Evolutionary conservation across 495 filamentous ascomycete genomes (phyloP).

Genomic region (Cudoniella acicularis): DNA sequence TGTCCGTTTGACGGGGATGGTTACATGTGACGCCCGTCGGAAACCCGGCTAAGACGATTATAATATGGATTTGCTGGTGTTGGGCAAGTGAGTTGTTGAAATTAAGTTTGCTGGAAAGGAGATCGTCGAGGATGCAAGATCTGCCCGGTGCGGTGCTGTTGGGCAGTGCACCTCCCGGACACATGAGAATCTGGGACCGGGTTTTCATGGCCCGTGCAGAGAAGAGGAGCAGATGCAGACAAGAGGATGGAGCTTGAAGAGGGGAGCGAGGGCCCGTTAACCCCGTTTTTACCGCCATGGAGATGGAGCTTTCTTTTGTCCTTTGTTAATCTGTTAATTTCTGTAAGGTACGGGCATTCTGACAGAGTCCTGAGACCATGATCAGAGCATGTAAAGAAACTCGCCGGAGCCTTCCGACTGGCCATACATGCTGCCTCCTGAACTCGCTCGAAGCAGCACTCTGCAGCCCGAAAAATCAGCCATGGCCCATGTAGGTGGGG

Average conservation of each 20-base stretch:
- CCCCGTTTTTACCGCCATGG: too few relatives aligned
- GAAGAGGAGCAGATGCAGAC: background rate
- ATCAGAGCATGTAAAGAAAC: too few relatives aligned
- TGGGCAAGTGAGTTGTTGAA: slow-evolving; percentile 1
- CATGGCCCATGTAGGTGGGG: too few relatives aligned
- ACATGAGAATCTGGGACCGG: background rate
- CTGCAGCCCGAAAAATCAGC: background rate
- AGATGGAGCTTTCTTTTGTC: background rate
- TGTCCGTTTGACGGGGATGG: slow-evolving; percentile 6
- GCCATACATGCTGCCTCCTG: background rate
- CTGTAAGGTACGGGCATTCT: background rate
- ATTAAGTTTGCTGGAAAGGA: slow-evolving; percentile 11
- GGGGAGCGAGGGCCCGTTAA: too few relatives aligned
- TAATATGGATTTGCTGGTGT: too few relatives aligned
- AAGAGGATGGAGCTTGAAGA: background rate
- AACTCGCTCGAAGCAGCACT: background rate
- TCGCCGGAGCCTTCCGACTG: background rate
- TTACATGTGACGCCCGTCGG: slow-evolving; percentile 13
- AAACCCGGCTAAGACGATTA: slow-evolving; percentile 7
- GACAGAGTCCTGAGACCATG: too few relatives aligned
- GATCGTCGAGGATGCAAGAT: slow-evolving; percentile 10
- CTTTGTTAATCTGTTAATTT: too few relatives aligned
- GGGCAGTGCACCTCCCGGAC: background rate
- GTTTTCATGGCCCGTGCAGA: slow-evolving; percentile 1
- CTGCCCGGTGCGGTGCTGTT: slow-evolving; percentile 1